Evolutionary conservation across 73 alveolate genomes (phyloP).

Genomic region (Paramecium biaurelia): DNA sequence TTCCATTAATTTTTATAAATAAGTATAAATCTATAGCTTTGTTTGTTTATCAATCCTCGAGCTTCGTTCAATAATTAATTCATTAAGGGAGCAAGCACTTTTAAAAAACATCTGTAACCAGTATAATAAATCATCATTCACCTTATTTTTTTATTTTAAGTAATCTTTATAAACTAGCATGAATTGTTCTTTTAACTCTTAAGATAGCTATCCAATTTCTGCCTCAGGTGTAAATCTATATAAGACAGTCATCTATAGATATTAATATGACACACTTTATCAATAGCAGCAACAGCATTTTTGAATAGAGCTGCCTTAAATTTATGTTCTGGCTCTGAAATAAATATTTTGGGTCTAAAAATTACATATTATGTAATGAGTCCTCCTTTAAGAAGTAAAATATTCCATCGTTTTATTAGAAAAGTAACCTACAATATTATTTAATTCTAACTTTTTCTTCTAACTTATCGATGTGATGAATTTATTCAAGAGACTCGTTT

Average conservation of each 20-base stretch:
- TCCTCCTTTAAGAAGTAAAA: background rate
- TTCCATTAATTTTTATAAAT: background rate
- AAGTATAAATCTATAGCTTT: background rate
- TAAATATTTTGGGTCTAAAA: background rate
- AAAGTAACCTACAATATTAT: background rate
- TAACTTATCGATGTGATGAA: background rate
- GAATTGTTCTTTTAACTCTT: background rate
- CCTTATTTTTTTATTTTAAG: background rate
- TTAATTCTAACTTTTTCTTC: background rate
- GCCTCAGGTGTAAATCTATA: conserved; percentile 27
- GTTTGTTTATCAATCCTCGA: background rate
- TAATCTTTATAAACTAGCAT: background rate
- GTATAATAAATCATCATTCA: background rate
- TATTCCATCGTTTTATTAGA: conserved; percentile 20
- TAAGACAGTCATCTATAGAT: background rate
- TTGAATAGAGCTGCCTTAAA: background rate
- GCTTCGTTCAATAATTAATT: background rate
- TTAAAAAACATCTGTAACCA: conserved; percentile 14
- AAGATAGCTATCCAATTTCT: background rate
- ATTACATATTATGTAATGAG: background rate
- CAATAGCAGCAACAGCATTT: background rate
- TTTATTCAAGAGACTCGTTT: background rate
- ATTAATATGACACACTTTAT: background rate
- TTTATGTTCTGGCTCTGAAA: background rate
- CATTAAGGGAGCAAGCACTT: background rate